Evolutionary conservation across 306 rosid species (phyloP).

Genomic region (Rubus idaeus): DNA sequence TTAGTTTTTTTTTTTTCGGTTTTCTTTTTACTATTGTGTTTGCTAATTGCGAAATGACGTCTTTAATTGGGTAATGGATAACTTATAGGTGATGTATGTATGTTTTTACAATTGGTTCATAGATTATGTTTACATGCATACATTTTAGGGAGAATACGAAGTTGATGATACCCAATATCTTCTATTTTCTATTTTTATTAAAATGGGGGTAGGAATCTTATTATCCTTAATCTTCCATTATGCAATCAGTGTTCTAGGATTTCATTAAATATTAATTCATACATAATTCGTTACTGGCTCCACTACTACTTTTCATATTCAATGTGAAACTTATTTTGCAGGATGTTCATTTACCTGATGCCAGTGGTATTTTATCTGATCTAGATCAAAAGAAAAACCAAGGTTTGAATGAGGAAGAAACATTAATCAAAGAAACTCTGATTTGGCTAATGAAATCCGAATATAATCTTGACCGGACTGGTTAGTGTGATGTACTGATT

Average conservation of each 20-base stretch:
- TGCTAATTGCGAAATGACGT: neutral
- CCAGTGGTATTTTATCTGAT: neutral
- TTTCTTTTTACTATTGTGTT: neutral
- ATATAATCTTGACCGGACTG: slow-evolving; percentile 12
- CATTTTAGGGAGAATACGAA: neutral
- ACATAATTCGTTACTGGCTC: neutral
- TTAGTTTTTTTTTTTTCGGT: neutral
- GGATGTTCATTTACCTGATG: slow-evolving; percentile 7
- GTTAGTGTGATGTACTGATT: slow-evolving; percentile 9
- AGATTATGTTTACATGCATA: neutral
- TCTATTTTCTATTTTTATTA: neutral
- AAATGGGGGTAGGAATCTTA: neutral
- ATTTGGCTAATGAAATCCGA: neutral
- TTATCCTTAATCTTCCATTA: neutral
- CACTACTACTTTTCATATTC: neutral
- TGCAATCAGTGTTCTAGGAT: neutral
- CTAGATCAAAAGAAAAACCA: neutral
- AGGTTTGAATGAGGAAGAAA: slow-evolving; percentile 11
- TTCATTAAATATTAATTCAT: neutral
- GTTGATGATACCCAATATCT: neutral
- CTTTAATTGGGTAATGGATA: neutral
- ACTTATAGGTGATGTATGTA: neutral
- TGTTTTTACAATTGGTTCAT: neutral
- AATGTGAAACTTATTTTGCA: neutral
- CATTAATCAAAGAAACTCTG: neutral